Conservation (phyloP, 2,329 filamentous ascomycete species). For the Samsoniella hepiali region DNA sequence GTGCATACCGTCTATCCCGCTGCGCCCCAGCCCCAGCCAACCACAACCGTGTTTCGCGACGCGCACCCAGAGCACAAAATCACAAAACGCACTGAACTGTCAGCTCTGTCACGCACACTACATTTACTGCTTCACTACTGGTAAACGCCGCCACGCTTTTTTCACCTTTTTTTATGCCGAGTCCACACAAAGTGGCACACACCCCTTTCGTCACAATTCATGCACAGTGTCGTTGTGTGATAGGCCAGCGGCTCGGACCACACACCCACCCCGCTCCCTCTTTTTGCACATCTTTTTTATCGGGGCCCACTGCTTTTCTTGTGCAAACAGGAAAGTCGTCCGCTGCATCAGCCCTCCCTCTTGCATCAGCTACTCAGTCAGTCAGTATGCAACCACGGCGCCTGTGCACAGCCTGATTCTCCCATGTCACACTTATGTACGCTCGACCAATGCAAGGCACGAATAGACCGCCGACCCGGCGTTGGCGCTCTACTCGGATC, state of each 20-base stretch:
- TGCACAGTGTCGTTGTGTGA: constrained; percentile 13
- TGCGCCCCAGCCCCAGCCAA: background rate
- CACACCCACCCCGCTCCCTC: background rate
- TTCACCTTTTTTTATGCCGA: constrained; percentile 14
- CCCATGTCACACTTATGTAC: constrained; percentile 5
- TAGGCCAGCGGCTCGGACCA: constrained; percentile 18
- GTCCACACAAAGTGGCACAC: constrained; percentile 8
- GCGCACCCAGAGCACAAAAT: constrained; percentile 6
- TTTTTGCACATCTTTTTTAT: constrained; percentile 4
- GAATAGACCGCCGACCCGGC: background rate
- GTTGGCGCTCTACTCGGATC: background rate
- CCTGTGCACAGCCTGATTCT: constrained; percentile 14
- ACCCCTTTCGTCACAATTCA: constrained; percentile 14
- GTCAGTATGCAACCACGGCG: background rate
- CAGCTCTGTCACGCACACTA: background rate
- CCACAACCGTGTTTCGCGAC: background rate
- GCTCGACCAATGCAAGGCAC: constrained; percentile 18
- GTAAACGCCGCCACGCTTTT: background rate
- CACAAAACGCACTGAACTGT: background rate
- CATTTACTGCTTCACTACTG: no score
- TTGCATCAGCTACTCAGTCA: background rate
- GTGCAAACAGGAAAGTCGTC: constrained; percentile 3
- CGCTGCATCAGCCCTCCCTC: background rate
- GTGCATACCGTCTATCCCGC: background rate
- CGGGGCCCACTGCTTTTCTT: background rate